phyloP scores from a whole-genome alignment of 306 rosid species.

The barrel medic (Medicago truncatula) region MtrunA17r5.0-ANR NC_053046.1:24616001-24616500 shows the following conservation, averaged over 20 bases:
- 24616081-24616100: not conserved
- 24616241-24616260: conserved; percentile 88
- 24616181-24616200: conserved; percentile 26
- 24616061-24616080: not conserved
- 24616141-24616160: not conserved
- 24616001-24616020: not conserved
- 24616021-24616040: not conserved
- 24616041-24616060: not conserved
- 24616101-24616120: not conserved
- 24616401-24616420: conserved; percentile 99
- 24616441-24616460: conserved; percentile 36
- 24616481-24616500: conserved; percentile 26
- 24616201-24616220: conserved; percentile 30
- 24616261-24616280: conserved; percentile 92
- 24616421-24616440: conserved; percentile 87
- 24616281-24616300: conserved; percentile 86
- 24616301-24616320: conserved; percentile 80
- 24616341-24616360: conserved; percentile 99
- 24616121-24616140: not conserved
- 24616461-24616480: conserved; percentile 19
- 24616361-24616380: conserved; percentile 95
- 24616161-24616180: conserved; percentile 18
- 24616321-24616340: conserved; percentile 86
- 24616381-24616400: conserved; percentile 94
- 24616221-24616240: conserved; percentile 89